Evolutionary conservation across 2,329 filamentous ascomycete species (phyloP), one percentile per base, ranked within the genome.

Genomic region (Falciphora oryzae): DNA sequence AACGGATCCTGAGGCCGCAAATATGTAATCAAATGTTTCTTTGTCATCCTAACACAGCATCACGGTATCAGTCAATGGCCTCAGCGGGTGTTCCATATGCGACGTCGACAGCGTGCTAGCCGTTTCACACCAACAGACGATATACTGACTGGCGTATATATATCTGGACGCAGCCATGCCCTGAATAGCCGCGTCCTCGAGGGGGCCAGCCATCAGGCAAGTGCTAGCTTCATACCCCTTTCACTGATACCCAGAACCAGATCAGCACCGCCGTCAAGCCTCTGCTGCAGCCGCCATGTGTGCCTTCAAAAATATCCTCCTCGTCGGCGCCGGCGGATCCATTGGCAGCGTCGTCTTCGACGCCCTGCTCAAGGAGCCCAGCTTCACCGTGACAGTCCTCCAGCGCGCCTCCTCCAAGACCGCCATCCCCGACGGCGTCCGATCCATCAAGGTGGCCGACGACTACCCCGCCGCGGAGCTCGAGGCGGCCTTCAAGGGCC

Each of bases 251-350:
- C 18, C 58, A 27, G 28, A 29, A 29, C 16, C 58, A 35, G 18
- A 35, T 4, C 18, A 32, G 13, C 29, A 31, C 58, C 27, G 14
- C 4, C n/a, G 35, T 22, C 16, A 16, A 22, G 29, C 11, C 16
- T 38, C 35, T 18, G 18, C 35, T 18, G 14, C 4, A 38, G 35
- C 25, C 25, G 53, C n/a, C 13, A 64, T 67, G 65, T n/a, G 64
- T 62, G 50, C 61, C 29, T 71, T 73, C 67, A 69, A 68, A 32
- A 73, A 72, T 28, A 67, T 75, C 61, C 66, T 75, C 57, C 63
- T 75, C 35, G 67, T 75, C 61, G 73, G 71, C n/a, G 71, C 71
- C 11, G 70, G 68, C 29, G 73, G 73, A n/a, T 72, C 69, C 25
- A 71, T 74, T 38, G 72, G 73, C 31, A 68, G 68, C n/a, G 28